Base-by-base conservation (phyloP, 2,329 filamentous ascomycete genomes). In the Diaporthe longicolla region DNA sequence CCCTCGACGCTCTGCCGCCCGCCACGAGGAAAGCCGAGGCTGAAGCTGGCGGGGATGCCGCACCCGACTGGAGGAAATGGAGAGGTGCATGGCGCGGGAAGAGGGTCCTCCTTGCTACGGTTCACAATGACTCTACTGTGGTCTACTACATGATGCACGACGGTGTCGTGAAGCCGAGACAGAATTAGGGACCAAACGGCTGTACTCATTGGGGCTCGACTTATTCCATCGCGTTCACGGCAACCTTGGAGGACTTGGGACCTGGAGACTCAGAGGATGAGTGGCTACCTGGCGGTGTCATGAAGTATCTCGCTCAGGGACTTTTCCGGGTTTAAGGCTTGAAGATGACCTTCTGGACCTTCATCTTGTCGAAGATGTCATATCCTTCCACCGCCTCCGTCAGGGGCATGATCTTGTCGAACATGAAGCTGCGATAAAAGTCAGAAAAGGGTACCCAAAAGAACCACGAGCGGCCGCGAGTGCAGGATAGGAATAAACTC, bases 131-230 rank as follows among this genome's bases (percentile, higher is more conserved):
- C 83, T 95, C 94, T 77, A 96, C 94, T 0, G 88, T 97, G 24
- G 93, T 94, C 54, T 97, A 96, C 83, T 97, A 97, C 80, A 88
- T 95, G 76, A 90, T 96, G 81, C 94, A 96, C 79, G 93, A 96
- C 82, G 94, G 94, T n/a, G 91, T 95, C 76, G 93, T 96, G 70
- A 97, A 96, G 85, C 94, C 94, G 32, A 88, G 94, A 73, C 94
- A 96, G 82, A 97, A 97, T 81, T 96, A 84, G 88, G 88, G 32
- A 4, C 48, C 70, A 40, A 10, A 0, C 43, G 7, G 19, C 17
- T 19, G 15, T 48, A 52, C 24, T 59, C 19, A n/a, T 29, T 40
- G 24, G 35, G 29, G 48, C 32, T n/a, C 37, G 11, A 10, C 45
- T 50, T 26, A 35, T 54, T 69, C 10, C 15, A 29, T 32, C 19